Base-by-base conservation (phyloP, 768 basidiomycete species). In the Pisolithus tinctorius region DNA sequence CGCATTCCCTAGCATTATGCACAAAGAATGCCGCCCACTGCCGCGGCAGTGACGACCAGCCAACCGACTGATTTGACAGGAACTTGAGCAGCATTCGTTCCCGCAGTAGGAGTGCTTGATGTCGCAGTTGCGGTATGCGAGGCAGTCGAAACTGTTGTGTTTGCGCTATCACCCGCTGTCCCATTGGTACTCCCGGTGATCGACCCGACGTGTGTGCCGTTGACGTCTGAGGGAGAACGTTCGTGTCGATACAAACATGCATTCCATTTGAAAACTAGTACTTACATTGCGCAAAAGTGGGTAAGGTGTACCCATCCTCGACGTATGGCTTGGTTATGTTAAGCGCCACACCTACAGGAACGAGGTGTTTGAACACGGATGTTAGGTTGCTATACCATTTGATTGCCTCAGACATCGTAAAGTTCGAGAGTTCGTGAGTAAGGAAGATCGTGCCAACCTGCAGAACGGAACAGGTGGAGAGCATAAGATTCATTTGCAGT, bases 401-500 rank as follows among this genome's bases (percentile, higher is more conserved):
- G 20, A 80, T 58, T 1, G 82, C 82, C 56, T 78, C 71, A 17
- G 63, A 59, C 82, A 84, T 82, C 5, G 82, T 83, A 53, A 69
- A 81, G 53, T 79, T 79, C 58, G 78, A 77, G 50, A 83, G 58
- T 50, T 84, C 82, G 52, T 84, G 82, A 3, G 76, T 75, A 50
- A 83, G 63, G 45, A 82, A 69, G 55, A 82, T 80, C 0, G 74
- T 71, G 4, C 81, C 81, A 16, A 40, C 58, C 79, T 79, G 45
- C 7, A 23, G 17, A 8, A 13, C 2, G 20, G 11, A 36, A 10
- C 8, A 47, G 17, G 20, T 23, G 3, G 25, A 3, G 20, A 9
- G 39, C 40, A 17, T 26, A 10, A 40, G 57, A 16, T 42, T 11
- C 26, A 14, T 13, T 31, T 27, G 26, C 36, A 1, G 27, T 16